Evolutionary conservation across 1,284 basidiomycete species (phyloP), one percentile per base, ranked within the genome.

Genomic region (Trichosporon asahii): DNA sequence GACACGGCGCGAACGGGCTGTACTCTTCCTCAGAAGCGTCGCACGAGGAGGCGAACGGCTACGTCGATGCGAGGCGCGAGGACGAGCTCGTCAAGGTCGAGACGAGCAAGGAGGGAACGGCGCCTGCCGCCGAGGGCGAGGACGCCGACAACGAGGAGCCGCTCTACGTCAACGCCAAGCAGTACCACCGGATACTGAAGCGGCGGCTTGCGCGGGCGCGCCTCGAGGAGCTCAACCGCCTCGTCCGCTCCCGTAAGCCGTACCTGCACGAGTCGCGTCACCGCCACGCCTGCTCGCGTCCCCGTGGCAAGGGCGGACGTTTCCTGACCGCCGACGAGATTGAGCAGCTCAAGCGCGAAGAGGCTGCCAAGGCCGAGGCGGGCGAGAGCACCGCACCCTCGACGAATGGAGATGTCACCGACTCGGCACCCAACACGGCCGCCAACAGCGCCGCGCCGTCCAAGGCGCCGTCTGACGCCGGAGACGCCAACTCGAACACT

Each of bases 261-360:
- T 98, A 98, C 85, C 89, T 98, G 29, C 95, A 98, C 77, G 95
- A 98, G 82, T 96, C 94, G 27, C 89, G 96, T 61, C 96, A 99
- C 86, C 94, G 95, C 76, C 97, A 99, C 84, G 96, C 96, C 15
- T 97, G 98, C 90, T 90, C 95, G 57, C 89, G 96, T 40, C 96
- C 96, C 15, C 88, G 97, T 73, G 96, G 96, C 1, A 95, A 96
- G 46, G 96, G 97, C 31, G 96, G 96, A 23, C 90, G 96, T 35
- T 98, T 98, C 86, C 88, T 98, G 75, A 98, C 95, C 6, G 92
- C 94, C 49, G 93, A 95, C 29, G 94, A 98, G 84, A 95, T 95
- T 55, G 83, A 83, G 69, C 80, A 79, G 60, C 74, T 84, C 53
- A 84, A 84, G 72, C 78, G 76, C 44, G 81, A 84, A 65, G 79